Evolutionary conservation across 75 land plant genomes (phyloP), one percentile per base, ranked within the genome.

Genomic region (Sequoia sempervirens): DNA sequence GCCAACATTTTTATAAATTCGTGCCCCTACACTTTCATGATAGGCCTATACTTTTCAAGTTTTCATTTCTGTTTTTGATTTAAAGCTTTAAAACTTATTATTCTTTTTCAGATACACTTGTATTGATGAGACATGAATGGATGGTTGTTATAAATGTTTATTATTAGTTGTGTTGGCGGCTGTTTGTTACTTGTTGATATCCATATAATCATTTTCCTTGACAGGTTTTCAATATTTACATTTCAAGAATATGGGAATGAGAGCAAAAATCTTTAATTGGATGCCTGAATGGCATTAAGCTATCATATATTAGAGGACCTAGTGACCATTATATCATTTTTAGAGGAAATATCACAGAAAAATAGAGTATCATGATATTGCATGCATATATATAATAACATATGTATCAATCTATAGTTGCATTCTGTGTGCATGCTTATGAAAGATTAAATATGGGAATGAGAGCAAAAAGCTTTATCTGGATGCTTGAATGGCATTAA

Each of bases 121-220:
- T 84, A 72, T 72, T 72, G 34, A 72, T 72, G 30, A 36, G 75
- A 72, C 18, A 72, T 36, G 40, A 40, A 72, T 72, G 75, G 37
- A 12, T 69, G 38, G 28, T 32, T 30, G 14, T 70, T 70, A 70
- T 12, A 23, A 32, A 32, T 70, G 36, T 70, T 70, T 14, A 28
- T 30, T 14, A 70, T 30, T 70, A 70, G 74, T 70, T 70, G 74
- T 8, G 34, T 70, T 70, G 74, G 34, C 30, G 3, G 15, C 15
- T 70, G 11, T 11, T 4, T 30, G 14, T 70, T 12, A 14, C 74
- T 11, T 70, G 36, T 34, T 11, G 74, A 70, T 70, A 30, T 70
- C 34, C 32, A 12, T 70, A 34, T 32, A 32, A 70, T 30, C 4
- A 12, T 10, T 70, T 12, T 10, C 36, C 34, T 70, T 70, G 74